phyloP scores from a whole-genome alignment of 768 basidiomycete species.

The Suillus occidentalis region DNA sequence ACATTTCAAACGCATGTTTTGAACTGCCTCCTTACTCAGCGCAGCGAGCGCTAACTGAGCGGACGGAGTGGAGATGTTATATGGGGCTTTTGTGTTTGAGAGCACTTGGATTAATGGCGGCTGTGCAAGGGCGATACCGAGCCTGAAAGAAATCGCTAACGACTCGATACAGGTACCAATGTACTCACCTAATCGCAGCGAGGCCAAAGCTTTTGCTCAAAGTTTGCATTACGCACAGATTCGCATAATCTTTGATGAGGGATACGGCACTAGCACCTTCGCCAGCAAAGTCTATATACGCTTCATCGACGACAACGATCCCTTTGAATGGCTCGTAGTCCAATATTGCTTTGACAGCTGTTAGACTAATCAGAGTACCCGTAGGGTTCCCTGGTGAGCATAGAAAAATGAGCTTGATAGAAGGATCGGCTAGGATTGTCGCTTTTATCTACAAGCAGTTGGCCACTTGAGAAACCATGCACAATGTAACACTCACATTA shows the following conservation, averaged over 20 bases:
- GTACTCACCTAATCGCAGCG: slow-evolving; percentile 84
- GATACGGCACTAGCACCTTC: slow-evolving; percentile 60
- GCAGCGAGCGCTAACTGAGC: slow-evolving; percentile 81
- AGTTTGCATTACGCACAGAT: slow-evolving; percentile 94
- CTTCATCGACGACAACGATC: slow-evolving; percentile 93
- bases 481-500: slow-evolving; percentile 49
- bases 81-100: slow-evolving; percentile 95
- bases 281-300: slow-evolving; percentile 92
- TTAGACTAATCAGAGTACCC: slow-evolving; percentile 78
- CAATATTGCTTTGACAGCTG: slow-evolving; percentile 65
- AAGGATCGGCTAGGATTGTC: slow-evolving; percentile 63
- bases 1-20: slow-evolving; percentile 65
- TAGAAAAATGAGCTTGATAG: slow-evolving; percentile 89
- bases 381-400: slow-evolving; percentile 99
- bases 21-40: slow-evolving; percentile 63
- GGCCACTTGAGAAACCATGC: slow-evolving; percentile 1
- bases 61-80: slow-evolving; percentile 92
- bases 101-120: slow-evolving; percentile 89
- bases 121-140: slow-evolving; percentile 89
- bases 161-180: background rate
- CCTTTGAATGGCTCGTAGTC: slow-evolving; percentile 85
- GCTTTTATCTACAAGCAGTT: slow-evolving; percentile 60
- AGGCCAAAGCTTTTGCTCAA: slow-evolving; percentile 95
- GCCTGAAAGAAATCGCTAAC: slow-evolving; percentile 40
- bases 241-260: slow-evolving; percentile 78